Percentiles rank a stretch among this genome's conserved stretches.
These are phyloP conservation scores for Apostasia shenzhenica DNA, from an alignment of 106 monocot species.

Conservation along the genomic window DNA sequence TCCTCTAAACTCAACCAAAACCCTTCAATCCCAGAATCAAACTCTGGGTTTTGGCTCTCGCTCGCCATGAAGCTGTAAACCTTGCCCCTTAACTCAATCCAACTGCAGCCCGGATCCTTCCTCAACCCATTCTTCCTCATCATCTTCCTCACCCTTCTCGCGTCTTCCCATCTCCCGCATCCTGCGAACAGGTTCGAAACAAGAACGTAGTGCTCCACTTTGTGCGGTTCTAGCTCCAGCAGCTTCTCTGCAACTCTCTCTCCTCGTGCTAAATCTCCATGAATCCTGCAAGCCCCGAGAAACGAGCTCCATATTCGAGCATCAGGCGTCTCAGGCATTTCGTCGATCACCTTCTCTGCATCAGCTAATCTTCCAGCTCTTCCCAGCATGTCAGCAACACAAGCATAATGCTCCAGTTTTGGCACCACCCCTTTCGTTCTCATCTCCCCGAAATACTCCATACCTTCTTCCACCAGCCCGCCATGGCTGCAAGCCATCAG, in stretches of 20 bases:
- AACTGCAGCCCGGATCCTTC: slow-evolving; percentile 67
- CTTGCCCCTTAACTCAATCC: slow-evolving; percentile 45
- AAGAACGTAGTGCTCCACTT: slow-evolving; percentile 56
- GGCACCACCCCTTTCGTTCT: slow-evolving; percentile 15
- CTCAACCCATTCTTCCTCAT: slow-evolving; percentile 36
- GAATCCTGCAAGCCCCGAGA: slow-evolving; percentile 51
- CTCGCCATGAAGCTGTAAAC: slow-evolving; percentile 42
- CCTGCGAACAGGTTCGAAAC: slow-evolving; percentile 59
- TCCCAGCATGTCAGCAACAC: slow-evolving; percentile 59
- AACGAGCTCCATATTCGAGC: slow-evolving; percentile 38
- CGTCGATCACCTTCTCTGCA: slow-evolving; percentile 25
- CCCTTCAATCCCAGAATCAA: slow-evolving; percentile 11
- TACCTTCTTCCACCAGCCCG: slow-evolving; percentile 40
- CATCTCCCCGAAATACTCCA: slow-evolving; percentile 44
- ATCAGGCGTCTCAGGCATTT: slow-evolving; percentile 61
- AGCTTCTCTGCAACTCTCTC: slow-evolving; percentile 45
- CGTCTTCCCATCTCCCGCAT: slow-evolving; percentile 55
- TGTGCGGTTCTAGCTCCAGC: slow-evolving; percentile 51
- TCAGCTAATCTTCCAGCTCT: slow-evolving; percentile 36
- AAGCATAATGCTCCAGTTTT: slow-evolving; percentile 53
- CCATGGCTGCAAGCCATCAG: slow-evolving; percentile 52
- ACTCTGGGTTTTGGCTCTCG: slow-evolving; percentile 21
- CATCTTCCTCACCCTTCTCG: slow-evolving; percentile 43
- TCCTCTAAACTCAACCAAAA: slow-evolving; percentile 39
- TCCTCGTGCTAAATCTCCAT: slow-evolving; percentile 43